phyloP scores from a whole-genome alignment of 352 stramenopile genomes.

The Phytophthora syringae region DNA sequence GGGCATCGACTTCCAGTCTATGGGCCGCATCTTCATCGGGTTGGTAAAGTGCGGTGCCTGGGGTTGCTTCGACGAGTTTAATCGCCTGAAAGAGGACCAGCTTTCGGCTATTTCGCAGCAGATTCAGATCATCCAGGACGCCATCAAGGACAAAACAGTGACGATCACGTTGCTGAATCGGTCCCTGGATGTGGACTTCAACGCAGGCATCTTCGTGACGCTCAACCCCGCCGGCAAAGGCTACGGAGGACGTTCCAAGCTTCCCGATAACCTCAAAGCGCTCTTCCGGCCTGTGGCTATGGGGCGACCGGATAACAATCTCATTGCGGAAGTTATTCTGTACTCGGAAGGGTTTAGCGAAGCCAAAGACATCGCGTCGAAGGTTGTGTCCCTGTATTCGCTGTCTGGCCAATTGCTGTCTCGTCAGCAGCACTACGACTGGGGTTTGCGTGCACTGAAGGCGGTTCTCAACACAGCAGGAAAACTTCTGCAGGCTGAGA shows the following conservation, averaged over 20 bases:
- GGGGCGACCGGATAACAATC: slow-evolving; percentile 92
- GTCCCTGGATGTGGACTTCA: slow-evolving; percentile 91
- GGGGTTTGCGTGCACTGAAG: slow-evolving; percentile 93
- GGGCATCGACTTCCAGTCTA: slow-evolving; percentile 94
- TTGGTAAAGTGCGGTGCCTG: slow-evolving; percentile 95
- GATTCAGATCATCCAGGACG: slow-evolving; percentile 95
- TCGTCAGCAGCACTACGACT: slow-evolving; percentile 95
- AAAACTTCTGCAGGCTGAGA: slow-evolving; percentile 88
- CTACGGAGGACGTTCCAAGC: slow-evolving; percentile 92
- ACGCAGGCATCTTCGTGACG: slow-evolving; percentile 96
- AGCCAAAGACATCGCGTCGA: slow-evolving; percentile 90
- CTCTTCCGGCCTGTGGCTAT: slow-evolving; percentile 95
- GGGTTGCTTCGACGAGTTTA: slow-evolving; percentile 98
- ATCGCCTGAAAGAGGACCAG: slow-evolving; percentile 95
- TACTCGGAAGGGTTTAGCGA: slow-evolving; percentile 92
- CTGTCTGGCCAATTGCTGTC: slow-evolving; percentile 88
- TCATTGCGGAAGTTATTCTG: slow-evolving; percentile 95
- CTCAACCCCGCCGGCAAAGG: slow-evolving; percentile 94
- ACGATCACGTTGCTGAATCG: slow-evolving; percentile 86
- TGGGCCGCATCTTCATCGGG: slow-evolving; percentile 96
- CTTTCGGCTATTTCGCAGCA: slow-evolving; percentile 95
- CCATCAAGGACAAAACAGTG: slow-evolving; percentile 86
- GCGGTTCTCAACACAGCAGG: slow-evolving; percentile 94
- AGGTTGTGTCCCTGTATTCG: slow-evolving; percentile 93
- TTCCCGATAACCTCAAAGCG: slow-evolving; percentile 95